Evolutionary conservation across 768 basidiomycete genomes (phyloP), one percentile per base, ranked within the genome.

Genomic region (Lyophyllum semitale): DNA sequence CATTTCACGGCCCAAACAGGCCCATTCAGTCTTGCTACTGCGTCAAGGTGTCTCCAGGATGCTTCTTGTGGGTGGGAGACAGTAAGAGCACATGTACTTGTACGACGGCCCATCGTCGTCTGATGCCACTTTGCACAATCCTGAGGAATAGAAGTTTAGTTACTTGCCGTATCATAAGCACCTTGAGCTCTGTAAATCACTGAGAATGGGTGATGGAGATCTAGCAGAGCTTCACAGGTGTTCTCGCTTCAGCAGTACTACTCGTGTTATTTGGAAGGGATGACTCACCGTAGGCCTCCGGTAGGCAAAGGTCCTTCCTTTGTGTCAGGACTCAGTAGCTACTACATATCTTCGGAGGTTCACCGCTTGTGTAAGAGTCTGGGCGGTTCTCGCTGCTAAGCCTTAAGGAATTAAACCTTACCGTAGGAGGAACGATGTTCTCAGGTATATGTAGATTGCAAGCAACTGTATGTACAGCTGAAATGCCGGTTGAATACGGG

Each of bases 381-480:
- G 30, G 43, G 12, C 23, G 12, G 22, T 25, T 44, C 22, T 27
- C 27, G 45, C 26, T 18, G 47, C 47, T 48, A 48, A 48, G 47
- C 51, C 51, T n/a, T 32, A 52, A 44, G 51, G 51, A 33, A 22
- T 52, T 33, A 32, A 22, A 43, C 40, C 2, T 52, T 42, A 32
- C 51, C 51, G 32, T 43, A 44, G 42, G 32, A 12, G 51, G 51
- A 22, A 33, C 41, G 18, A 44, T 44, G 18, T 44, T 52, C 51
- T 44, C 51, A 52, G 20, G 41, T 43, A 17, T 17, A 42, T 13
- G 30, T 48, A 32, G 30, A 20, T 30, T 47, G 45, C 41, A 25
- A 13, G 41, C 22, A 9, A 13, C 41, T 5, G 41, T 42, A 1
- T 6, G 38, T 40, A 20, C 38, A 43, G 8, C 3, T 32, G 32